phyloP scores from a whole-genome alignment of 768 basidiomycete species.

The Lentinula detonsa region DNA sequence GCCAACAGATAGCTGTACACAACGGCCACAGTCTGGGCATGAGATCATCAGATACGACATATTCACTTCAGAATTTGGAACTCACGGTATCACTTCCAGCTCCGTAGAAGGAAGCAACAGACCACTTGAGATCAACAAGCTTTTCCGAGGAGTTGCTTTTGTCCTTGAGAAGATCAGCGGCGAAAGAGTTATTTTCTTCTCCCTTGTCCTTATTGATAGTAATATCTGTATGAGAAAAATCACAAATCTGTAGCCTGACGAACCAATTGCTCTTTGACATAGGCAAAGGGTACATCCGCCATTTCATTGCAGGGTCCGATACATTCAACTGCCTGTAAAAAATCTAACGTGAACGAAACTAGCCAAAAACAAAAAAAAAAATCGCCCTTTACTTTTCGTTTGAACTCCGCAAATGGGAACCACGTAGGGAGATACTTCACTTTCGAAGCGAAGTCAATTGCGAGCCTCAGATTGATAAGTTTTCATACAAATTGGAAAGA shows the following conservation, averaged over 20 bases:
- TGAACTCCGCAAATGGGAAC: slow-evolving; percentile 28
- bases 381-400: slow-evolving; percentile 19
- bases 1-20: slow-evolving; percentile 14
- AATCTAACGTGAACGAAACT: neutral
- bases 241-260: neutral
- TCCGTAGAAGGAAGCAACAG: slow-evolving; percentile 17
- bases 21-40: neutral
- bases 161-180: slow-evolving; percentile 12
- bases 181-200: slow-evolving; percentile 6
- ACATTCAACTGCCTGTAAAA: slow-evolving; percentile 3
- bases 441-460: slow-evolving; percentile 1
- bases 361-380: neutral
- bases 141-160: slow-evolving; percentile 5
- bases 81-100: slow-evolving; percentile 4
- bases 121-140: slow-evolving; percentile 15
- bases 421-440: slow-evolving; percentile 29
- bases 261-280: slow-evolving; percentile 26
- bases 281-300: slow-evolving; percentile 24
- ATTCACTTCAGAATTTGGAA: slow-evolving; percentile 11
- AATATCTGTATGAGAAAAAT: neutral
- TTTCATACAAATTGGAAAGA: slow-evolving; percentile 8
- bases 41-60: neutral
- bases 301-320: slow-evolving; percentile 17
- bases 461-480: neutral
- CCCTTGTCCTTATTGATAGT: neutral